Percentiles rank a stretch among this genome's conserved stretches.
phyloP scores from a whole-genome alignment of 2,329 filamentous ascomycete genomes.

The Tolypocladium sp. region DNA sequence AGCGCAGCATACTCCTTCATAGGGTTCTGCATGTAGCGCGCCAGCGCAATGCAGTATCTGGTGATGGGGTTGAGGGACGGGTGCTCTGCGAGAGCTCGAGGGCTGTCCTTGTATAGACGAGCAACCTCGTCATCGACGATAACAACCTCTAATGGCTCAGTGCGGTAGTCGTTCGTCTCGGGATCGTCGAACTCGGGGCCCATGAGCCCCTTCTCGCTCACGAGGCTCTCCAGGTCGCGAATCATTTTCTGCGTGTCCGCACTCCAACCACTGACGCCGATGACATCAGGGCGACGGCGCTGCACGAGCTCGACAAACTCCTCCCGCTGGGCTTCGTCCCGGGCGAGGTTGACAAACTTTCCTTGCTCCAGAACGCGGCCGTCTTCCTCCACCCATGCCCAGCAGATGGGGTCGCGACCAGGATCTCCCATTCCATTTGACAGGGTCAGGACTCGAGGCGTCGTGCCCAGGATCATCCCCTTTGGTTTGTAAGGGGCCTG shows the following conservation, averaged over 20 bases:
- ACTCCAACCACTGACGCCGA: slow-evolving; percentile 81
- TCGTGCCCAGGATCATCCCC: slow-evolving; percentile 80
- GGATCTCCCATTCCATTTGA: slow-evolving; percentile 75
- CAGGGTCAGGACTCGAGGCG: slow-evolving; percentile 76
- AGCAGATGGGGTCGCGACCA: slow-evolving; percentile 70
- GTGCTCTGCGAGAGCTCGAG: slow-evolving; percentile 69
- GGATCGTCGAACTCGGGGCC: slow-evolving; percentile 74
- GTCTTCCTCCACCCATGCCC: slow-evolving; percentile 90
- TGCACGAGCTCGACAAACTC: slow-evolving; percentile 72
- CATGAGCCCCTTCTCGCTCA: slow-evolving; percentile 67
- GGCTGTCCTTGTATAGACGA: slow-evolving; percentile 88
- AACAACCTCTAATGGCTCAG: slow-evolving; percentile 76
- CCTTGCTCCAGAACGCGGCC: slow-evolving; percentile 83
- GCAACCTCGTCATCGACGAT: slow-evolving; percentile 96
- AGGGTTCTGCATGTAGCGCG: slow-evolving; percentile 88
- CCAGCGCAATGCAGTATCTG: slow-evolving; percentile 82
- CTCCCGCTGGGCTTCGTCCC: slow-evolving; percentile 57
- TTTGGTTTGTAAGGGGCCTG: slow-evolving; percentile 95
- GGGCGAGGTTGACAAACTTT: slow-evolving; percentile 70
- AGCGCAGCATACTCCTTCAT: slow-evolving; percentile 94
- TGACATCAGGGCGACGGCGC: slow-evolving; percentile 76
- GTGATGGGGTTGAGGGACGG: slow-evolving; percentile 70
- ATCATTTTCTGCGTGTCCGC: slow-evolving; percentile 79
- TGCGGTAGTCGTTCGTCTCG: slow-evolving; percentile 66
- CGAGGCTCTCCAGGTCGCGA: slow-evolving; percentile 68